Conservation (phyloP, 164 flowering plant genomes). For the Macadamia integrifolia region DNA sequence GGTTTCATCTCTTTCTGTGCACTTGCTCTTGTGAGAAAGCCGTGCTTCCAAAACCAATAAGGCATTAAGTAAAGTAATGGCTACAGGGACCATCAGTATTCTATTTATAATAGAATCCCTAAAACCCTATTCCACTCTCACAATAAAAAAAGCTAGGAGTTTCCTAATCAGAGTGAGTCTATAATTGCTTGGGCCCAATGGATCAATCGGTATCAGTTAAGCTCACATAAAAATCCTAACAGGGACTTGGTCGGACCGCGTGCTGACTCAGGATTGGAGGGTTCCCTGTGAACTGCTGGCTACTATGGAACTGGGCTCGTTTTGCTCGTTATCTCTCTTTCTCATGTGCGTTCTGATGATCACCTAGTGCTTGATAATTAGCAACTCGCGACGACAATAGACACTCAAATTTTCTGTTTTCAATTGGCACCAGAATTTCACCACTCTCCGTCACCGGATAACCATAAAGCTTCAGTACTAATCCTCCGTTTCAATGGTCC, state of each 20-base stretch:
- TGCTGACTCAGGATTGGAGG: constrained; percentile 21
- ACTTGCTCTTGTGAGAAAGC: too few relatives aligned
- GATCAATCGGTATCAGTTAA: too few relatives aligned
- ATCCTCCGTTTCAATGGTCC: constrained; percentile 6
- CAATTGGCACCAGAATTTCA: constrained; percentile 2
- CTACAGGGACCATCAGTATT: too few relatives aligned
- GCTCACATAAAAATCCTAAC: too few relatives aligned
- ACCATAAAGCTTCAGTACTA: constrained; percentile 40
- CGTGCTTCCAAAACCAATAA: too few relatives aligned
- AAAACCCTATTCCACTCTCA: too few relatives aligned
- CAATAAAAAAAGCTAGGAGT: too few relatives aligned
- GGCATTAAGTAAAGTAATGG: too few relatives aligned
- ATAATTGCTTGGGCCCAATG: too few relatives aligned
- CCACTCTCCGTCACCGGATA: constrained; percentile 20
- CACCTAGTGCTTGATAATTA: constrained; percentile 60
- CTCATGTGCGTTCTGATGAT: constrained; percentile 65
- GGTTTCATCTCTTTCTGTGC: too few relatives aligned
- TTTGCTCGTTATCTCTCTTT: constrained; percentile 38
- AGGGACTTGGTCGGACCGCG: constrained; percentile 21
- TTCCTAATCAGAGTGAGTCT: too few relatives aligned
- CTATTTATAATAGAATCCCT: too few relatives aligned
- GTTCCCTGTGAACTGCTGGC: constrained; percentile 17
- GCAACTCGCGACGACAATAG: constrained; percentile 48
- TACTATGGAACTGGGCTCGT: constrained; percentile 29
- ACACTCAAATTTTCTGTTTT: constrained; percentile 35